These are phyloP conservation scores for Firmiana major DNA, from an alignment of 345 rosid genomes.

Conservation along the genomic window DNA sequence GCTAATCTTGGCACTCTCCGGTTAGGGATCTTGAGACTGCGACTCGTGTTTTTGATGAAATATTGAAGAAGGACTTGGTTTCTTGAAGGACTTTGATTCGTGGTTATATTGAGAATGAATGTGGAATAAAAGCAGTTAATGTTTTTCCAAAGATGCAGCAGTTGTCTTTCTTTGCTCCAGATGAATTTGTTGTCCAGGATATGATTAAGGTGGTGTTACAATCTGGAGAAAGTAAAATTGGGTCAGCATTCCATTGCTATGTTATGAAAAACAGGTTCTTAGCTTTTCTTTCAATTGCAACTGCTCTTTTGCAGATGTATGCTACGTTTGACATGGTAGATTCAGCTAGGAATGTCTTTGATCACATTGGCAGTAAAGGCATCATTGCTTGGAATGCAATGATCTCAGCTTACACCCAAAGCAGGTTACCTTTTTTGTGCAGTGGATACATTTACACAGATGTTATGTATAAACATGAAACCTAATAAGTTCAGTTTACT, in stretches of 20 bases:
- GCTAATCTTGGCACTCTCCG: slow-evolving; percentile 18
- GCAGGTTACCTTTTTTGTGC: slow-evolving; percentile 24
- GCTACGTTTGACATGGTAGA: slow-evolving; percentile 20
- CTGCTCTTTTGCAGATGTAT: slow-evolving; percentile 27
- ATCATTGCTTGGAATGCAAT: slow-evolving; percentile 32
- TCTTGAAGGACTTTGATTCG: slow-evolving; percentile 6
- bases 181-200: slow-evolving; percentile 3
- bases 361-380: slow-evolving; percentile 22
- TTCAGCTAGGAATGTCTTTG: slow-evolving; percentile 24
- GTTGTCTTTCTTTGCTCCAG: background rate
- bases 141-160: background rate
- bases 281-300: slow-evolving; percentile 23
- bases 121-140: background rate
- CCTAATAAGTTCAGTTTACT: slow-evolving; percentile 30
- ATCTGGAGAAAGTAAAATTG: slow-evolving; percentile 7
- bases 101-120: slow-evolving; percentile 1
- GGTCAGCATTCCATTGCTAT: slow-evolving; percentile 21
- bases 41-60: slow-evolving; percentile 1
- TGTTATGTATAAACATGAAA: slow-evolving; percentile 23
- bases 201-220: slow-evolving; percentile 1
- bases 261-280: slow-evolving; percentile 21
- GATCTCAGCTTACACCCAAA: slow-evolving; percentile 23
- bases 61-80: slow-evolving; percentile 9
- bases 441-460: slow-evolving; percentile 21
- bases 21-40: slow-evolving; percentile 6